These are phyloP conservation scores for Gardenia jasminoides DNA, from an alignment of 257 asterid genomes.

Conservation along the genomic window DNA sequence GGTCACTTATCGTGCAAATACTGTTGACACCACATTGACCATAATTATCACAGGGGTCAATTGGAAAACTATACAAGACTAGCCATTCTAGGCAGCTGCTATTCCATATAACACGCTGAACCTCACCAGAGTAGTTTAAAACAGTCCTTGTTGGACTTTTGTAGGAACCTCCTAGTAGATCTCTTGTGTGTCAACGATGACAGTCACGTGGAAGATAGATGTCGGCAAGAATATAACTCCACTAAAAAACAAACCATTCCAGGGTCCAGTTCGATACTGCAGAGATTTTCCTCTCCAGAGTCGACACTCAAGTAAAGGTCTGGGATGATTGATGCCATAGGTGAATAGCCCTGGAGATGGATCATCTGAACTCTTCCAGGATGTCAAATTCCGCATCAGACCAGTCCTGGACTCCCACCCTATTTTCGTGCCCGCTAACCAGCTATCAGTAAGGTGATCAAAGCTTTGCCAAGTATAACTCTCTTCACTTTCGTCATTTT, in stretches of 20 bases:
- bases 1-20: constrained; percentile 22
- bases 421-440: constrained; percentile 70
- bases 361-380: constrained; percentile 64
- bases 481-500: constrained; percentile 23
- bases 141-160: constrained; percentile 12
- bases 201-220: neutral
- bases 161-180: constrained; percentile 20
- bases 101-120: neutral
- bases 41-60: constrained; percentile 38
- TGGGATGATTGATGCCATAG: constrained; percentile 19
- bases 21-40: constrained; percentile 38
- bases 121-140: neutral
- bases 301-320: neutral
- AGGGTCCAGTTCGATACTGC: constrained; percentile 65
- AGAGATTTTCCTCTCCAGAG: neutral
- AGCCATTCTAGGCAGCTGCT: constrained; percentile 2
- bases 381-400: constrained; percentile 42
- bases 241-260: neutral
- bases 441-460: constrained; percentile 59
- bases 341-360: constrained; percentile 60
- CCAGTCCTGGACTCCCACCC: constrained; percentile 72
- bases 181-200: constrained; percentile 18
- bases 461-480: constrained; percentile 70
- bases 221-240: neutral
- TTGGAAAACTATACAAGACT: neutral